Conservation (phyloP, 495 filamentous ascomycete species). For the Lichina pygmaea region DNA sequence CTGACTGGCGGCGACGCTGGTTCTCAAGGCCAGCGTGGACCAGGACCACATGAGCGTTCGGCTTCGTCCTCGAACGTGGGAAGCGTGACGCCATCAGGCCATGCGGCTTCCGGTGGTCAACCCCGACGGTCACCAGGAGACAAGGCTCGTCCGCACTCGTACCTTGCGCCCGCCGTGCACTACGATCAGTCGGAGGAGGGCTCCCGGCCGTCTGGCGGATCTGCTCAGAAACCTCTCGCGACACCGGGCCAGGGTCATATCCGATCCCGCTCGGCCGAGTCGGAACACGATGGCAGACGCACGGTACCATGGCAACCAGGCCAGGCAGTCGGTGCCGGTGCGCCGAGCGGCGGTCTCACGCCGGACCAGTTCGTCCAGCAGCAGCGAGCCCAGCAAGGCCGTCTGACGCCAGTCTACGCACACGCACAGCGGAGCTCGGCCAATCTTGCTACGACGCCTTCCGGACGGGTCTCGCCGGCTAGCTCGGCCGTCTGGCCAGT, state of each 20-base stretch:
- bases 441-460: too few species aligned
- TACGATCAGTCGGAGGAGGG: constrained; percentile 1
- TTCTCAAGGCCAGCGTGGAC: too few species aligned
- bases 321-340: constrained; percentile 19
- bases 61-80: too few species aligned
- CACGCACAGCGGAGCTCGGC: constrained; percentile 8
- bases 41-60: too few species aligned
- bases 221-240: neutral
- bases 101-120: too few species aligned
- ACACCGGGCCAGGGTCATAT: constrained; percentile 7
- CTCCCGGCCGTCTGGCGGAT: constrained; percentile 8
- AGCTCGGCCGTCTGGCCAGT: too few species aligned
- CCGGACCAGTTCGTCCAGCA: constrained; percentile 77
- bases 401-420: constrained; percentile 20
- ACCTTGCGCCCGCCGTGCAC: too few species aligned
- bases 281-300: constrained; percentile 22
- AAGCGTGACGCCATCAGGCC: too few species aligned
- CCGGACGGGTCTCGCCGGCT: too few species aligned
- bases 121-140: too few species aligned
- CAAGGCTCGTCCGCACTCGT: too few species aligned
- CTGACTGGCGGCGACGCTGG: too few species aligned
- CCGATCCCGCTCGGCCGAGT: constrained; percentile 5
- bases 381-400: constrained; percentile 24
- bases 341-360: constrained; percentile 15
- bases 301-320: constrained; percentile 63